These are phyloP conservation scores for Xylaria grammica DNA, from an alignment of 495 filamentous ascomycete genomes.

Conservation along the genomic window DNA sequence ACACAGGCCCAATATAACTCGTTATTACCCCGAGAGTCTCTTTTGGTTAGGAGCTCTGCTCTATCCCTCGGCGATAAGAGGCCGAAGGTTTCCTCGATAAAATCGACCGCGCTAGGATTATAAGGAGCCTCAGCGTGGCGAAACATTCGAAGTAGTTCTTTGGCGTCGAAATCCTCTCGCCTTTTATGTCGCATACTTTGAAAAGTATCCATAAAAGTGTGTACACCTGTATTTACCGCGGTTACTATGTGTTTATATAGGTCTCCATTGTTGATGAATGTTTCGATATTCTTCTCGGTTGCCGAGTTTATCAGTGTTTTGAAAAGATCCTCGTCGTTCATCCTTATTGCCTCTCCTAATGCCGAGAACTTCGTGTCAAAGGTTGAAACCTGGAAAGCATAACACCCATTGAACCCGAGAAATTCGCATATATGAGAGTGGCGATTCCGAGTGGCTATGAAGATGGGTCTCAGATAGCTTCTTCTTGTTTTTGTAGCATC, in stretches of 20 bases:
- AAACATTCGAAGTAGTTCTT: neutral
- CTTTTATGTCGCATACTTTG: neutral
- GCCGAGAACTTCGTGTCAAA: neutral
- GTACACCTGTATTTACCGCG: neutral
- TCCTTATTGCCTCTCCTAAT: slow-evolving; percentile 1
- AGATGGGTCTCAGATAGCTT: neutral
- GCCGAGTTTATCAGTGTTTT: slow-evolving; percentile 2
- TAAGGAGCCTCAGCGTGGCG: neutral
- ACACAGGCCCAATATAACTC: neutral
- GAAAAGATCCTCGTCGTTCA: neutral
- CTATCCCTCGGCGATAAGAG: neutral
- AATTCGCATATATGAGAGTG: neutral
- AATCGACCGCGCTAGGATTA: slow-evolving; percentile 1
- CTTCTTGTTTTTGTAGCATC: neutral
- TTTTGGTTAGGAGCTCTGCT: slow-evolving; percentile 2
- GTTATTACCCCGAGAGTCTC: neutral
- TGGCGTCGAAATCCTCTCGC: neutral
- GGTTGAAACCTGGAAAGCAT: neutral
- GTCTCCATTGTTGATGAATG: neutral
- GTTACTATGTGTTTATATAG: neutral
- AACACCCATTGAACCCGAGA: neutral
- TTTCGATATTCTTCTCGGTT: neutral
- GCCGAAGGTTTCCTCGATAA: neutral
- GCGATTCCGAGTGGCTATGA: neutral
- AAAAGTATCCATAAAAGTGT: neutral